Conservation (phyloP, 1,284 basidiomycete species). For the Marasmius sp. region DNA sequence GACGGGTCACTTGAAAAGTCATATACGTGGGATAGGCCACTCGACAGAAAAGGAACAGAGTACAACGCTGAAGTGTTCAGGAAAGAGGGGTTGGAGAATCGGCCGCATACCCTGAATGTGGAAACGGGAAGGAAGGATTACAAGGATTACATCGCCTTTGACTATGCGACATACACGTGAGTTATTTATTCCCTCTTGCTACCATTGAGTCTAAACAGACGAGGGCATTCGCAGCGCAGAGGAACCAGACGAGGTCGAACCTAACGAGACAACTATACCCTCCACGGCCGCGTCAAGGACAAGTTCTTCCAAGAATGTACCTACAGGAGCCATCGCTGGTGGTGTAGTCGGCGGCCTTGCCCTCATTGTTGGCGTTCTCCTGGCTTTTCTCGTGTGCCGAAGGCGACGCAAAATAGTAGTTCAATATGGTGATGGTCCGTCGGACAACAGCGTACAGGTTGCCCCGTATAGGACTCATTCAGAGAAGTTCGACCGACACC, state of each 20-base stretch:
- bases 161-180: neutral
- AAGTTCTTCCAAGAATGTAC: neutral
- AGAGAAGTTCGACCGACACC: too few species aligned
- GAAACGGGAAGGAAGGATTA: neutral
- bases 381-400: neutral
- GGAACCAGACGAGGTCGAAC: neutral
- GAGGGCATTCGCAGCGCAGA: neutral
- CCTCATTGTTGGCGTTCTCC: neutral
- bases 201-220: neutral
- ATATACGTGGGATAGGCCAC: neutral
- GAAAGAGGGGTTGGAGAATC: neutral
- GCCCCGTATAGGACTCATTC: too few species aligned
- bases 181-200: neutral
- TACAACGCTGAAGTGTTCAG: neutral
- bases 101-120: neutral
- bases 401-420: too few species aligned
- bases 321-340: neutral
- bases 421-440: too few species aligned
- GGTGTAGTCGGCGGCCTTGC: neutral
- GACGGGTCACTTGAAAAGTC: neutral
- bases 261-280: neutral
- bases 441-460: too few species aligned
- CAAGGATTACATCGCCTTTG: neutral
- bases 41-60: neutral
- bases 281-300: neutral